phyloP scores from a whole-genome alignment of 2,329 filamentous ascomycete genomes.

The Fusarium buxicola region DNA sequence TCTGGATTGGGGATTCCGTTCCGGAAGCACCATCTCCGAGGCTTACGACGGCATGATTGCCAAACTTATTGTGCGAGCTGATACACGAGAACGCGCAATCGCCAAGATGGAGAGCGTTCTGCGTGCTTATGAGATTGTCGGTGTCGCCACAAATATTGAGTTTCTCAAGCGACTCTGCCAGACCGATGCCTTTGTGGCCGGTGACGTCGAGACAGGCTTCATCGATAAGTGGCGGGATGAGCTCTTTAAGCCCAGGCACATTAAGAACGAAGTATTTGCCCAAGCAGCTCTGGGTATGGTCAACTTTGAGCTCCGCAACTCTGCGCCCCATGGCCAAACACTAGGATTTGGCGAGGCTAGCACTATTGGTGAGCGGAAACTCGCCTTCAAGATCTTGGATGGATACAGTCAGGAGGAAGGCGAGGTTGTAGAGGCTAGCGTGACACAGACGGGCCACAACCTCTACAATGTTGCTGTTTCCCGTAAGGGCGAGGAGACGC shows the following conservation, averaged over 20 bases:
- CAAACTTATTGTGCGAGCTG: constrained; percentile 91
- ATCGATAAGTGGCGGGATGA: constrained; percentile 88
- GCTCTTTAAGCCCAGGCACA: constrained; percentile 74
- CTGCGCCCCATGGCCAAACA: constrained; percentile 59
- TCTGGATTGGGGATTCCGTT: constrained; percentile 92
- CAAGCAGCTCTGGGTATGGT: constrained; percentile 87
- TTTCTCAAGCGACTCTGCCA: constrained; percentile 91
- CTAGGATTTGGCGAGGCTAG: constrained; percentile 66
- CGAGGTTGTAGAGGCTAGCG: constrained; percentile 66
- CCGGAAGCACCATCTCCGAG: constrained; percentile 91
- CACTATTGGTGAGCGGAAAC: constrained; percentile 58
- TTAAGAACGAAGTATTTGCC: constrained; percentile 79
- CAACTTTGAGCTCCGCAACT: constrained; percentile 58
- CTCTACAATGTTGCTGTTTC: constrained; percentile 61
- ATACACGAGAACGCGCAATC: constrained; percentile 82
- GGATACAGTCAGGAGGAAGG: constrained; percentile 72
- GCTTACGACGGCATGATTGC: constrained; percentile 99
- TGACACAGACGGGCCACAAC: constrained; percentile 61
- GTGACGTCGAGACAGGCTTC: constrained; percentile 95
- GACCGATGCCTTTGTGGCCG: constrained; percentile 83
- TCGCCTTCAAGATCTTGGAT: constrained; percentile 69
- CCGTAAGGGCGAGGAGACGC: constrained; percentile 54
- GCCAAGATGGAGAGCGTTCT: constrained; percentile 84
- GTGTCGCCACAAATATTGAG: constrained; percentile 94
- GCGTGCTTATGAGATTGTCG: constrained; percentile 91